A percentile compares a stretch with the other conserved stretches of the same genome.
These are phyloP conservation scores for Aegilops sharonensis DNA, from an alignment of 176 grass and related monocot genomes.

Conservation along the genomic window DNA sequence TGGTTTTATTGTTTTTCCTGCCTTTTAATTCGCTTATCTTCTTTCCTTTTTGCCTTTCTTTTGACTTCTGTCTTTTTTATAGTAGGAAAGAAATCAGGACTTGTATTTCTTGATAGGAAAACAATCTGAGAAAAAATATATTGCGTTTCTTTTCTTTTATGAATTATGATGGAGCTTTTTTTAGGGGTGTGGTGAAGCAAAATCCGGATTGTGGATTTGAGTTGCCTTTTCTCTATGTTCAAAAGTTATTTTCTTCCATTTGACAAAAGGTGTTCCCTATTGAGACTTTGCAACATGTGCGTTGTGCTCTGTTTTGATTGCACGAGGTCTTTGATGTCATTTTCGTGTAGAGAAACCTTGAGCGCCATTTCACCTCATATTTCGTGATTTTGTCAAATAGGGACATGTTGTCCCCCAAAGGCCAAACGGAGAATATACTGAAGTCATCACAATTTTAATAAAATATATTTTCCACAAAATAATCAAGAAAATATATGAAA, in stretches of 20 bases:
- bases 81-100: neutral
- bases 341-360: neutral
- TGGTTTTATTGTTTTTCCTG: conserved; percentile 34
- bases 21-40: neutral
- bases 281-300: neutral
- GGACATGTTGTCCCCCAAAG: neutral
- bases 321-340: neutral
- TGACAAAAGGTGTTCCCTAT: neutral
- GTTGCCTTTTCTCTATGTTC: neutral
- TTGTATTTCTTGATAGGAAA: neutral
- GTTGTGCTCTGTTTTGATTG: neutral
- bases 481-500: neutral
- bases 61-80: neutral
- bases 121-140: neutral
- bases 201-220: neutral
- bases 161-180: neutral
- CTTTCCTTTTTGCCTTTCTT: neutral
- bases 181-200: neutral
- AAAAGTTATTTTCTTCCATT: neutral
- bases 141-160: neutral
- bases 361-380: neutral
- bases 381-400: neutral
- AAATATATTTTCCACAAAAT: neutral
- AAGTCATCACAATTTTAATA: neutral
- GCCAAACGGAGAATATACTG: neutral